Evolutionary conservation across 306 rosid genomes (phyloP).

Genomic region (Dalbergia cochinchinensis): DNA sequence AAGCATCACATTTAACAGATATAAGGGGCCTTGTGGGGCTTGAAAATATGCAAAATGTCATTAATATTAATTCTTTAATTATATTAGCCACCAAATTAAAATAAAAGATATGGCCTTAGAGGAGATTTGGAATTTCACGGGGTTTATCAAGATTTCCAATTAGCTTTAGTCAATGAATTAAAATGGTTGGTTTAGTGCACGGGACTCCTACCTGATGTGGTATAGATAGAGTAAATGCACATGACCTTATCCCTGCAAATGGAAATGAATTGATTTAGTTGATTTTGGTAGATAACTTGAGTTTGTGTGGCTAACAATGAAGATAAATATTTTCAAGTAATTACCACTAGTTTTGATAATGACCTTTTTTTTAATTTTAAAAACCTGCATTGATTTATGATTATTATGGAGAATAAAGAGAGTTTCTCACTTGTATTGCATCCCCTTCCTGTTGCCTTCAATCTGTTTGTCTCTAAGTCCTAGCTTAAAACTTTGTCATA

Average conservation of each 20-base stretch:
- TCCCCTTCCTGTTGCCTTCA: not conserved
- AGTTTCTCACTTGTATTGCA: not conserved
- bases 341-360: slow-evolving; percentile 5
- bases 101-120: not conserved
- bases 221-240: too few species aligned
- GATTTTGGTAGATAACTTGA: slow-evolving; percentile 26
- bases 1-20: not conserved
- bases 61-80: not conserved
- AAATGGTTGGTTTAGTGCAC: not conserved
- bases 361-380: not conserved
- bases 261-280: too few species aligned
- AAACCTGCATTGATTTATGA: slow-evolving; percentile 19
- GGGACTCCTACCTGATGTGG: too few species aligned
- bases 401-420: slow-evolving; percentile 1
- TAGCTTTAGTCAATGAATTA: not conserved
- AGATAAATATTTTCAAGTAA: not conserved
- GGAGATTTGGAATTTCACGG: not conserved
- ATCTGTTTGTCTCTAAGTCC: slow-evolving; percentile 24
- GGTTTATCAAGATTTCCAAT: not conserved
- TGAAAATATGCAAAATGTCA: not conserved
- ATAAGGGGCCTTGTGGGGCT: not conserved
- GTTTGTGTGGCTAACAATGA: slow-evolving; percentile 15
- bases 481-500: slow-evolving; percentile 34
- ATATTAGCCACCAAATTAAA: not conserved
- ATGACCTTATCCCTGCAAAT: too few species aligned